Percentiles rank a stretch among this genome's conserved stretches.
Evolutionary conservation across 2,329 filamentous ascomycete species (phyloP).

Genomic region (Coniochaeta sp.): DNA sequence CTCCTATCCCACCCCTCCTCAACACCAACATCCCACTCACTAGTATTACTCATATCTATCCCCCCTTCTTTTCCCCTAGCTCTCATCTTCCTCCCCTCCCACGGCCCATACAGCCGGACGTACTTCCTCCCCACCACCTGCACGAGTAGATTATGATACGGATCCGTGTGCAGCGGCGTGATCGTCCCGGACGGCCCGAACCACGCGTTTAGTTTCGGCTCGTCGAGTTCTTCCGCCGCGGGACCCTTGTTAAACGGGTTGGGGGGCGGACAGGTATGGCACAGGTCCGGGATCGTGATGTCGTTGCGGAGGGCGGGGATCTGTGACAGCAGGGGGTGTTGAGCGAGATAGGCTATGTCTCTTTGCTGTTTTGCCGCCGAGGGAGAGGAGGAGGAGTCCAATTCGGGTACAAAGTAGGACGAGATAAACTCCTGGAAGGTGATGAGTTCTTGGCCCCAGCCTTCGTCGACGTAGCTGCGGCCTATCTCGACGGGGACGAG

Average conservation of each 20-base stretch:
- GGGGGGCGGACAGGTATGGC: slow-evolving; percentile 62
- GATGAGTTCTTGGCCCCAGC: slow-evolving; percentile 78
- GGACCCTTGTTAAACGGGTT: slow-evolving; percentile 32
- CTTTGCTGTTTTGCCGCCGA: not conserved
- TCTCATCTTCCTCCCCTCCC: slow-evolving; percentile 49
- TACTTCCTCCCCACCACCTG: slow-evolving; percentile 92
- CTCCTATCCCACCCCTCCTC: slow-evolving; percentile 58
- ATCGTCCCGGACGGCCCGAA: slow-evolving; percentile 83
- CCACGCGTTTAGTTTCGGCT: slow-evolving; percentile 82
- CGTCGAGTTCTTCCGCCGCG: slow-evolving; percentile 36
- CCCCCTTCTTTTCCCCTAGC: slow-evolving; percentile 58
- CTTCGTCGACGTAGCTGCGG: slow-evolving; percentile 76
- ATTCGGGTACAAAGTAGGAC: slow-evolving; percentile 42
- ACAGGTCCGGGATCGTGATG: slow-evolving; percentile 76
- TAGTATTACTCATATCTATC: slow-evolving; percentile 92
- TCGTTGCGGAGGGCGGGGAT: slow-evolving; percentile 71
- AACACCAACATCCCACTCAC: slow-evolving; percentile 66
- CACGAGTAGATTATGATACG: slow-evolving; percentile 85
- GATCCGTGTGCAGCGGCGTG: slow-evolving; percentile 88
- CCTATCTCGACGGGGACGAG: slow-evolving; percentile 84
- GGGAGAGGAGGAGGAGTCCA: slow-evolving; percentile 9
- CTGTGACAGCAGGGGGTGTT: slow-evolving; percentile 81
- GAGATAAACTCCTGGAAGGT: slow-evolving; percentile 65
- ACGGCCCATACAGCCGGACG: slow-evolving; percentile 75
- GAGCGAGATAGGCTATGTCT: slow-evolving; percentile 75